These are phyloP conservation scores for Herpotrichia juniperi DNA, from an alignment of 2,329 filamentous ascomycete species.

Conservation along the genomic window DNA sequence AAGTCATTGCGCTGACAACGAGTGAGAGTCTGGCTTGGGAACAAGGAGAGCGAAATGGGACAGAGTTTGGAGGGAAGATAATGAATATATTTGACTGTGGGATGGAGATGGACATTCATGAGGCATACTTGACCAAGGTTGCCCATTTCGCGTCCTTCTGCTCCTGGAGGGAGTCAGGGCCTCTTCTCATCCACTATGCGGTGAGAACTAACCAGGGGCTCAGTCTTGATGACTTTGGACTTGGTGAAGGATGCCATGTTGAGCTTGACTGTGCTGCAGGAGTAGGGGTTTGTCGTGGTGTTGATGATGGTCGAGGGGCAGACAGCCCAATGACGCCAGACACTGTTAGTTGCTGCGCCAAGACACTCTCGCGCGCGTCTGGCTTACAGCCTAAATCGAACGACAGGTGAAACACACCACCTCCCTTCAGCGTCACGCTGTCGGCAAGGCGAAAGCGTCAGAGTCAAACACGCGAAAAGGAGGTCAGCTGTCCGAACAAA, in stretches of 20 bases:
- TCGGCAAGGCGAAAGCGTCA: not conserved
- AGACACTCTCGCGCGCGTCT: slow-evolving; percentile 7
- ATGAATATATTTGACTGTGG: not conserved
- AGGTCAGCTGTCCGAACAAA: too few species aligned
- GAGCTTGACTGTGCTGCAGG: not conserved
- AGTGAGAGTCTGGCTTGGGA: too few species aligned
- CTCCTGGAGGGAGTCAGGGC: slow-evolving; percentile 32
- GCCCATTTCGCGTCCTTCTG: slow-evolving; percentile 49
- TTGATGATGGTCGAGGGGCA: not conserved
- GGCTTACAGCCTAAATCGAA: not conserved
- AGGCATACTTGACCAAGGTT: slow-evolving; percentile 44
- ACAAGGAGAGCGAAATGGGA: not conserved
- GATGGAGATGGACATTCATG: not conserved
- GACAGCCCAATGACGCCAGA: slow-evolving; percentile 19
- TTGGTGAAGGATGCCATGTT: slow-evolving; percentile 29
- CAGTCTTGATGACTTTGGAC: slow-evolving; percentile 42
- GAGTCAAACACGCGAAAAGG: not conserved
- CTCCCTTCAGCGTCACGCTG: not conserved
- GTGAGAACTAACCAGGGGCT: slow-evolving; percentile 39
- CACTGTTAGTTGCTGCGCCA: slow-evolving; percentile 16
- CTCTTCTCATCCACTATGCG: slow-evolving; percentile 1
- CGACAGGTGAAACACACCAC: not conserved
- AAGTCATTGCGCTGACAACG: too few species aligned
- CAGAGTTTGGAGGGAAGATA: not conserved
- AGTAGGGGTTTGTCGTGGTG: not conserved